phyloP scores from a whole-genome alignment of 768 basidiomycete species.

The Sistotremastrum niveocremeum region DNA sequence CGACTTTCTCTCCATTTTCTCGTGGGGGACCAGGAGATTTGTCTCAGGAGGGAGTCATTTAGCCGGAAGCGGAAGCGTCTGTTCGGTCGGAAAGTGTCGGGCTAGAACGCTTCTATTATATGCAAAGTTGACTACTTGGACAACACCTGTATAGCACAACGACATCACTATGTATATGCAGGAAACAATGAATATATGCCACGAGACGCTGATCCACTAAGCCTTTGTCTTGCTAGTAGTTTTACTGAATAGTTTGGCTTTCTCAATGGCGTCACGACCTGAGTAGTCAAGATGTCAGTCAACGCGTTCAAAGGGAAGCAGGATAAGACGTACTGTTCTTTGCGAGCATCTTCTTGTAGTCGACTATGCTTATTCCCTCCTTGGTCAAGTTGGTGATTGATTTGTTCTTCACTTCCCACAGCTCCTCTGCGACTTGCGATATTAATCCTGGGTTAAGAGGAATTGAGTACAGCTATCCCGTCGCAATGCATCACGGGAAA shows the following conservation, averaged over 20 bases:
- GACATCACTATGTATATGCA: not conserved
- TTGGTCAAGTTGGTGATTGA: constrained; percentile 88
- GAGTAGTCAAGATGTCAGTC: constrained; percentile 2
- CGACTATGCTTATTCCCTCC: constrained; percentile 78
- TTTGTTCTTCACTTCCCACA: constrained; percentile 96
- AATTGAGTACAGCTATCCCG: not conserved
- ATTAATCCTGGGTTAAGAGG: constrained; percentile 53
- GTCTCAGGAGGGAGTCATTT: too few species aligned
- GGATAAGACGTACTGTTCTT: constrained; percentile 49
- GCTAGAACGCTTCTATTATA: too few species aligned
- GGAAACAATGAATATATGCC: not conserved
- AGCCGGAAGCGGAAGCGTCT: too few species aligned
- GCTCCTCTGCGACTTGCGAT: constrained; percentile 93
- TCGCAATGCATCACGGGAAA: constrained; percentile 10
- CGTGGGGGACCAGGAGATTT: too few species aligned
- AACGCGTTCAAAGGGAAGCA: not conserved
- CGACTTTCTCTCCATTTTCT: too few species aligned
- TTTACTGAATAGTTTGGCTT: constrained; percentile 89
- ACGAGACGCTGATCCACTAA: constrained; percentile 14
- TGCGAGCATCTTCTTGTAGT: constrained; percentile 83
- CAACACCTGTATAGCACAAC: too few species aligned
- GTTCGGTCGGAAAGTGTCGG: too few species aligned
- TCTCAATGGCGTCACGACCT: constrained; percentile 82
- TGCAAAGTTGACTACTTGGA: too few species aligned
- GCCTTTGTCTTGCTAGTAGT: constrained; percentile 57